A percentile compares a stretch with the other conserved stretches of the same genome.
These are phyloP conservation scores for Calonectria pseudoturangicola DNA, from an alignment of 2,329 filamentous ascomycete species.

Conservation along the genomic window DNA sequence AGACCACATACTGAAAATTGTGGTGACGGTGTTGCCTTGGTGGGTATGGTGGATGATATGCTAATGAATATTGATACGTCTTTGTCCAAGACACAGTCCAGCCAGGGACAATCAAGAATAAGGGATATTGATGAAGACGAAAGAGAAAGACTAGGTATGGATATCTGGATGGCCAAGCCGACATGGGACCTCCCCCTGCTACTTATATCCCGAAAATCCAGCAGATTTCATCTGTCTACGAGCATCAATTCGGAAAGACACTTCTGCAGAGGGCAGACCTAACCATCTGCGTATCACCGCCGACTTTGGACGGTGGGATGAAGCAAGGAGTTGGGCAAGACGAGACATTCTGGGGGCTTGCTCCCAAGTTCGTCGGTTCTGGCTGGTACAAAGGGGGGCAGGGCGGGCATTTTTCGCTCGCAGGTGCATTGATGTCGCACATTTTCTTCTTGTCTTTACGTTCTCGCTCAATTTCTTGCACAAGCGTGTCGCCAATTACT, in stretches of 20 bases:
- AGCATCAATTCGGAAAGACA: slow-evolving; percentile 23
- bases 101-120: slow-evolving; percentile 22
- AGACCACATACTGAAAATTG: slow-evolving; percentile 28
- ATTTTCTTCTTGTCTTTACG: background rate
- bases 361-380: slow-evolving; percentile 12
- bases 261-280: slow-evolving; percentile 35
- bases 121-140: slow-evolving; percentile 2
- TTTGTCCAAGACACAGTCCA: slow-evolving; percentile 19
- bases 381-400: background rate
- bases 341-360: slow-evolving; percentile 41
- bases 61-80: slow-evolving; percentile 7
- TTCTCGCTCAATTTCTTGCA: slow-evolving; percentile 5
- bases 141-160: background rate
- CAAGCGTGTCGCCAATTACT: background rate
- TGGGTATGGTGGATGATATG: background rate
- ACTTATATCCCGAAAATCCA: slow-evolving; percentile 24
- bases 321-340: slow-evolving; percentile 53
- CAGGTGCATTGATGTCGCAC: slow-evolving; percentile 24
- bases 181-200: background rate
- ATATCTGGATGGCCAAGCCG: background rate
- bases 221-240: background rate
- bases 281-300: slow-evolving; percentile 44
- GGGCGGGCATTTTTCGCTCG: background rate
- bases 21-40: background rate
- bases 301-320: slow-evolving; percentile 51